Evolutionary conservation across 768 basidiomycete genomes (phyloP).

Genomic region (Lactifluus pinguis): DNA sequence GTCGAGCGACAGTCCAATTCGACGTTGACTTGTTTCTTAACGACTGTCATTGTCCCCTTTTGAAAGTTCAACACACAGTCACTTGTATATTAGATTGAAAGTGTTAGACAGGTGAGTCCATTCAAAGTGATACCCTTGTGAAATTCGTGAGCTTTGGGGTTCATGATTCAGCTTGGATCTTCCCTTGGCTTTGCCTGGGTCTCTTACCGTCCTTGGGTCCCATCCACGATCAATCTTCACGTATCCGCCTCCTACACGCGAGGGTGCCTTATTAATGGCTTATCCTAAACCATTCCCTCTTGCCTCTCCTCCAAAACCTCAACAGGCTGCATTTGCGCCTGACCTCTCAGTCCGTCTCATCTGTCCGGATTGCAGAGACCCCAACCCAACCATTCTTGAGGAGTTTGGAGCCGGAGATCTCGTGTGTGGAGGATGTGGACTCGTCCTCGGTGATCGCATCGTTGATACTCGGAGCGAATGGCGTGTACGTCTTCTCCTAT

Average conservation of each 20-base stretch:
- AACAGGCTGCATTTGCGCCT: slow-evolving; percentile 60
- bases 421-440: slow-evolving; percentile 87
- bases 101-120: neutral
- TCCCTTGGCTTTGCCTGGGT: neutral
- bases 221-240: neutral
- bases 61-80: neutral
- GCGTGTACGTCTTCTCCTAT: slow-evolving; percentile 53
- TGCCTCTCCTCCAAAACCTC: slow-evolving; percentile 46
- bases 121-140: neutral
- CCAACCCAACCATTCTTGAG: slow-evolving; percentile 91
- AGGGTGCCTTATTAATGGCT: slow-evolving; percentile 13
- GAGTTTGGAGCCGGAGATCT: slow-evolving; percentile 97
- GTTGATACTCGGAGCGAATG: slow-evolving; percentile 99
- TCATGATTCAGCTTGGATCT: neutral
- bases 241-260: neutral
- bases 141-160: neutral
- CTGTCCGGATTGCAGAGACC: slow-evolving; percentile 92
- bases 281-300: slow-evolving; percentile 62
- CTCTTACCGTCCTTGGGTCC: neutral
- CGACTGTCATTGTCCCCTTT: neutral
- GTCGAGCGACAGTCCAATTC: too few relatives aligned
- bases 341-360: slow-evolving; percentile 84
- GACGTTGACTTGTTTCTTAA: neutral
- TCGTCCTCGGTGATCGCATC: slow-evolving; percentile 91
- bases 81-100: neutral